Percentiles rank a stretch among this genome's conserved stretches.
These are phyloP conservation scores for Hura crepitans DNA, from an alignment of 441 rosid species.

Conservation along the genomic window DNA sequence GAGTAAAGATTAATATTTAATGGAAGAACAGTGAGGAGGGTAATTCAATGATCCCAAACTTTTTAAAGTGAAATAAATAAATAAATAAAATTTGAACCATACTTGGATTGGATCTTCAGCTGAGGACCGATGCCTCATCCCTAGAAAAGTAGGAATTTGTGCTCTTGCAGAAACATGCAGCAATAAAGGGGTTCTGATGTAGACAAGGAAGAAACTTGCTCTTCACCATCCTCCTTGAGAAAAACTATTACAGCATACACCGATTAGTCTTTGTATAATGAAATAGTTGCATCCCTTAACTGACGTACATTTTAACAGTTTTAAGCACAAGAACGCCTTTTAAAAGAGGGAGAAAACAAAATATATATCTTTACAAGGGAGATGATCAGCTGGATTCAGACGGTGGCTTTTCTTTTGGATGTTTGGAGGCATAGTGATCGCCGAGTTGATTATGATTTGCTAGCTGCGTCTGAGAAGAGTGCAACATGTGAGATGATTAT, in stretches of 20 bases:
- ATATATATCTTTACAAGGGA: conserved; percentile 8
- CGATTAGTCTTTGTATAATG: conserved; percentile 5
- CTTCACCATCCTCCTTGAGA: neutral
- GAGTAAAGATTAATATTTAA: too few relatives aligned
- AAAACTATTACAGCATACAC: neutral
- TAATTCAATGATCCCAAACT: too few relatives aligned
- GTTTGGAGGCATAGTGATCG: conserved; percentile 62
- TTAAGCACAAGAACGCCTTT: neutral
- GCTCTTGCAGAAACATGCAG: too few relatives aligned
- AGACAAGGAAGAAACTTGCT: neutral
- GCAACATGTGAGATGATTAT: neutral
- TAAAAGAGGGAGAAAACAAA: neutral
- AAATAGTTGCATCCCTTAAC: conserved; percentile 8
- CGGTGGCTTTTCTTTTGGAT: conserved; percentile 68
- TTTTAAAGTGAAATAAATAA: too few relatives aligned
- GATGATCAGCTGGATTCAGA: conserved; percentile 41
- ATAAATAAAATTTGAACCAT: too few relatives aligned
- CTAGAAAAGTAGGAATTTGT: too few relatives aligned
- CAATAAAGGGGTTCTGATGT: neutral
- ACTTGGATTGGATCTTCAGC: too few relatives aligned
- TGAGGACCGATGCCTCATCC: too few relatives aligned
- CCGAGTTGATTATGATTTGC: conserved; percentile 62
- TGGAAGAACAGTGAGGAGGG: too few relatives aligned
- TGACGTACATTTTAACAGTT: conserved; percentile 13
- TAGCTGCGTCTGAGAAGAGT: conserved; percentile 42